These are phyloP conservation scores for Pleurotus ostreatus DNA, from an alignment of 768 basidiomycete species.

Conservation along the genomic window DNA sequence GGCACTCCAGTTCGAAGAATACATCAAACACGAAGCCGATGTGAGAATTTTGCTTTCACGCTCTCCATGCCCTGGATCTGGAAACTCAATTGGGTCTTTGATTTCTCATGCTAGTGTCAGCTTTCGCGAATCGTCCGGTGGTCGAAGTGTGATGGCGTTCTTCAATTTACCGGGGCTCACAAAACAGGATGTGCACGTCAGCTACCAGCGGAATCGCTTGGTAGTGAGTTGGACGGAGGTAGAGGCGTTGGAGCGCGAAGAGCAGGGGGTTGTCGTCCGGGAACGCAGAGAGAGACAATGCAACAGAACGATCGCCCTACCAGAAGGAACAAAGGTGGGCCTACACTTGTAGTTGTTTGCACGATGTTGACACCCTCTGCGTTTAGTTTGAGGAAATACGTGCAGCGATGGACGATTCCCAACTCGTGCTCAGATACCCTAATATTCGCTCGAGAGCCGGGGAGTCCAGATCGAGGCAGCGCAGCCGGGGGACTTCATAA, in stretches of 20 bases:
- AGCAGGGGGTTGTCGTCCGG: constrained; percentile 55
- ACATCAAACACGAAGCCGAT: constrained; percentile 5
- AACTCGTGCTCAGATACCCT: constrained; percentile 66
- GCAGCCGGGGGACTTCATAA: constrained; percentile 1
- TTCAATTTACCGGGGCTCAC: constrained; percentile 68
- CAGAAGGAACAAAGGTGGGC: constrained; percentile 68
- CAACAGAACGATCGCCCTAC: constrained; percentile 65
- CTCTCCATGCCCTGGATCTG: constrained; percentile 8
- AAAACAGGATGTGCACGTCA: constrained; percentile 75
- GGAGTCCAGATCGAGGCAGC: constrained; percentile 1
- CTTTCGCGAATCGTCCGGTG: constrained; percentile 69
- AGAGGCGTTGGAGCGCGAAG: constrained; percentile 57
- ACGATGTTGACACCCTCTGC: not conserved
- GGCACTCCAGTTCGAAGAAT: constrained; percentile 7
- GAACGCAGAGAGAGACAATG: constrained; percentile 62
- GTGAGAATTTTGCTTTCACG: not conserved
- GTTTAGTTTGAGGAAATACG: constrained; percentile 69
- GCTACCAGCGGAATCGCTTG: constrained; percentile 58
- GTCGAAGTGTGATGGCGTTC: constrained; percentile 51
- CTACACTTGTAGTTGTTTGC: no score
- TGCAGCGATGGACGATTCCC: constrained; percentile 59
- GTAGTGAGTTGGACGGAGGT: constrained; percentile 65
- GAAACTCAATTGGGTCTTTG: constrained; percentile 9
- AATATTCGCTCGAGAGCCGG: constrained; percentile 32
- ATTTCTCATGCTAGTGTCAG: constrained; percentile 43